Conservation (phyloP, 192 early-diverging fungal genomes). For the Chytriomyces hyalinus region DNA sequence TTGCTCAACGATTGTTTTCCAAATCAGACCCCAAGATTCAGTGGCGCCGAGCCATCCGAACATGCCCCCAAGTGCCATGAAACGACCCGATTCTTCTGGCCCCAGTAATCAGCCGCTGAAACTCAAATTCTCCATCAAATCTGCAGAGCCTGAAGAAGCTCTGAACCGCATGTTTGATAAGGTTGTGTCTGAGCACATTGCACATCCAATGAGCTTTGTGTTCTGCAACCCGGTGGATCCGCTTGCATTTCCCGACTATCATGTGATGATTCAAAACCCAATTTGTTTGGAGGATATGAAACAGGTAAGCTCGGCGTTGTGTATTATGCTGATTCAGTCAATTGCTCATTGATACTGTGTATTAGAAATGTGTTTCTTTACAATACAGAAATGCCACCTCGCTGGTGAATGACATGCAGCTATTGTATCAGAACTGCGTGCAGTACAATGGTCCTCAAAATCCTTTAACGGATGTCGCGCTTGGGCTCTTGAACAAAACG, state of each 20-base stretch:
- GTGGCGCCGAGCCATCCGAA: neutral
- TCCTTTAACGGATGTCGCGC: constrained; percentile 52
- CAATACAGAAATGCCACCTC: constrained; percentile 51
- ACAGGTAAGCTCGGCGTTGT: constrained; percentile 41
- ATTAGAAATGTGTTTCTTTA: constrained; percentile 39
- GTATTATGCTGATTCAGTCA: neutral
- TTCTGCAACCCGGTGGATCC: constrained; percentile 58
- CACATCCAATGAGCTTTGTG: constrained; percentile 49
- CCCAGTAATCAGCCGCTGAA: constrained; percentile 20
- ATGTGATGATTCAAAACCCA: constrained; percentile 56
- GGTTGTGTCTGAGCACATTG: constrained; percentile 48
- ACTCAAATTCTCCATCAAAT: constrained; percentile 39
- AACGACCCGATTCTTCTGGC: neutral
- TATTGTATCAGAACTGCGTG: constrained; percentile 59
- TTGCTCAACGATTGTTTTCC: neutral
- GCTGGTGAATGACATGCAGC: constrained; percentile 59
- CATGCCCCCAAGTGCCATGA: neutral
- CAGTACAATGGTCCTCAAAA: constrained; percentile 59
- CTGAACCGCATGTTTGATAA: constrained; percentile 53
- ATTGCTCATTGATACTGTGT: neutral
- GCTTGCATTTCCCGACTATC: constrained; percentile 58
- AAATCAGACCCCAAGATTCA: too few relatives aligned
- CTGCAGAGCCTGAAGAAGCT: constrained; percentile 54
- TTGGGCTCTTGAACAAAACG: constrained; percentile 43
- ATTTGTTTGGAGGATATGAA: constrained; percentile 60